These are phyloP conservation scores for Vitis cinerea DNA, from an alignment of 164 flowering plant genomes.

Conservation along the genomic window DNA sequence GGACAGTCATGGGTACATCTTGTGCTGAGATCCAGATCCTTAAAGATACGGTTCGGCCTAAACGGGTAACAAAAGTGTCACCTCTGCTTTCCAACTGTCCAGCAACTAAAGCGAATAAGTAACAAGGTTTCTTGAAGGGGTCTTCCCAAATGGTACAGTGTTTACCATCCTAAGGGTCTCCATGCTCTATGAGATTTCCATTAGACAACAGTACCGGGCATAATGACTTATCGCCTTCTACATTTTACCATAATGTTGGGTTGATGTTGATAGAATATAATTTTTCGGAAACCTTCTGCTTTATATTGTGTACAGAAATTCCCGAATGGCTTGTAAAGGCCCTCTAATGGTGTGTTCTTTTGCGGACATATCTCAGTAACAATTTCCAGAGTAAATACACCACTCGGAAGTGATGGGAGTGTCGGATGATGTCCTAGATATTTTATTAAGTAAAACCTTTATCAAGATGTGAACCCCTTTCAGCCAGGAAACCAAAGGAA, in stretches of 20 bases:
- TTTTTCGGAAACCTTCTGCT: slow-evolving; percentile 92
- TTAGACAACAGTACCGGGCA: no score
- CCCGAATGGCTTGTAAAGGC: slow-evolving; percentile 88
- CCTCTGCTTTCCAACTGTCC: slow-evolving; percentile 91
- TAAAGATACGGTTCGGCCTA: slow-evolving; percentile 74
- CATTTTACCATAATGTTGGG: no score
- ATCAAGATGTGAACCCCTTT: slow-evolving; percentile 86
- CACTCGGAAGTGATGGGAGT: neutral
- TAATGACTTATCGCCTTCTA: no score
- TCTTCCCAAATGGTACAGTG: slow-evolving; percentile 98
- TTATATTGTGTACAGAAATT: slow-evolving; percentile 97
- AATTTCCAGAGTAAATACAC: no score
- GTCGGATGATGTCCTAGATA: slow-evolving; percentile 72
- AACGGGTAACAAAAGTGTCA: slow-evolving; percentile 76
- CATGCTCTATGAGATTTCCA: no score
- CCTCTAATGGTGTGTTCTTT: slow-evolving; percentile 92
- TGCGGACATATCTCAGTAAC: slow-evolving; percentile 38
- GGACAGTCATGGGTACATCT: slow-evolving; percentile 87
- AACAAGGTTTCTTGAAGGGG: slow-evolving; percentile 91
- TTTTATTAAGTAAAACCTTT: slow-evolving; percentile 57
- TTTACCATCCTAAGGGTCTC: slow-evolving; percentile 59
- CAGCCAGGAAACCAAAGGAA: slow-evolving; percentile 92
- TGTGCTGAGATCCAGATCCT: slow-evolving; percentile 92
- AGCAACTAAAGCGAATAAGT: slow-evolving; percentile 95
- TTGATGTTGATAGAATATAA: slow-evolving; percentile 46